Evolutionary conservation across 2,329 filamentous ascomycete genomes (phyloP), one percentile per base, ranked within the genome.

Genomic region (Tolypocladium endophyticum): DNA sequence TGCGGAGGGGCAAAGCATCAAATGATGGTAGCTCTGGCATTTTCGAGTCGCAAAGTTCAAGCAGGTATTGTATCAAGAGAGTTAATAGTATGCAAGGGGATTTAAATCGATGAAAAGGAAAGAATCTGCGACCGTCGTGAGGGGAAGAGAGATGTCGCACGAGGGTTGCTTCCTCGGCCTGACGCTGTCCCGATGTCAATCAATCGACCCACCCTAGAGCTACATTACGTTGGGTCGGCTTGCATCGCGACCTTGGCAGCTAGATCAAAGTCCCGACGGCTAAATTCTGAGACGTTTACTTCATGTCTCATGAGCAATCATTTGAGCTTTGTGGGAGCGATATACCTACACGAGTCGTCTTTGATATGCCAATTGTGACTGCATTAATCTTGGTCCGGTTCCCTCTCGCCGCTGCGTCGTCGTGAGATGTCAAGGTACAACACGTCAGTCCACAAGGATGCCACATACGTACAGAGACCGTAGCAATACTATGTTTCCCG

Each of bases 1-100:
- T 77, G 59, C 75, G 74, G 1, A 84, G 72, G 0, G 81, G 81
- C 0, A 84, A 76, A 3, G 74, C 70, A 8, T 77, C 70, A 61
- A 81, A 82, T 0, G 69, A 57, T 0, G 70, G 70, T 35, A 64
- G 64, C 12, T 45, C 9, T 8, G 50, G 50, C 59, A 58, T 58
- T 41, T 47, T 47, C 2, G 35, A 35, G 28, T 8, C n/a, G 50
- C 30, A 36, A 9, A 3, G 20, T 18, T 38, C 43, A 20, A 20
- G 20, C 9, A 28, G 5, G 18, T 12, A 35, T 20, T 4, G 30
- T 7, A 20, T 3, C 3, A 20, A n/a, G 33, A 14, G 18, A n/a
- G 20, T 16, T 23, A 20, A n/a, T 14, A 11, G 7, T 12, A 8
- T 16, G n/a, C 4, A 2, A 53, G 3, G 2, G 4, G 5, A n/a